Evolutionary conservation across 129 eudicot genomes (phyloP), one percentile per base, ranked within the genome.

Genomic region (Heracleum sosnowskyi): DNA sequence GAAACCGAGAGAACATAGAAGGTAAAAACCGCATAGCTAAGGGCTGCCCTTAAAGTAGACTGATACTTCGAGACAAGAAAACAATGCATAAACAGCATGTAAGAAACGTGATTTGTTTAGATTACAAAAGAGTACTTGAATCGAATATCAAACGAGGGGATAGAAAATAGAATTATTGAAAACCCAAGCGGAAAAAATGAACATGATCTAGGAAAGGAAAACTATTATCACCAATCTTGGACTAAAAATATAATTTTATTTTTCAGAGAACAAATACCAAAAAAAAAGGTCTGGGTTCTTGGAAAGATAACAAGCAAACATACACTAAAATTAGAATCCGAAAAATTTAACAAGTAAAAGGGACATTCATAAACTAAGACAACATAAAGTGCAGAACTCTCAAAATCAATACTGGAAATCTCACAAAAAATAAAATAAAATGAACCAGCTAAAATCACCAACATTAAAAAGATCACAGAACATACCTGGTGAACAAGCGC

Each of bases 401-500:
- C 29, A n/a, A 72, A 40, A 18, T 40, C 75, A 1, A 39, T 40
- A 35, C 42, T 18, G 40, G 15, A 41, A 42, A 41, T 4, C 18
- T 41, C 37, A 26, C 12, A 31, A 9, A 47, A 41, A 42, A 42
- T 10, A 24, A 70, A 71, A 11, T 24, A 22, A 36, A 69, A 41
- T 8, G 6, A 26, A 28, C 26, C 1, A 44, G 22, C 7, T 26
- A 10, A 0, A 73, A 17, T 41, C 1, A 42, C 45, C 33, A 26
- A 11, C 35, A n/a, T 22, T 4, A 73, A 28, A n/a, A 26, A 41
- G n/a, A 12, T 49, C 75, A 13, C 34, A 78, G 42, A 81, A 80
- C 62, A 51, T 80, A 70, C 88, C 81, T 78, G 74, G 41, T 41
- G 69, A 72, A 78, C 82, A 45, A 82, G 81, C 10, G 37, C 69